Conservation (phyloP, 345 rosid genomes). For the Aquilaria sinensis region DNA sequence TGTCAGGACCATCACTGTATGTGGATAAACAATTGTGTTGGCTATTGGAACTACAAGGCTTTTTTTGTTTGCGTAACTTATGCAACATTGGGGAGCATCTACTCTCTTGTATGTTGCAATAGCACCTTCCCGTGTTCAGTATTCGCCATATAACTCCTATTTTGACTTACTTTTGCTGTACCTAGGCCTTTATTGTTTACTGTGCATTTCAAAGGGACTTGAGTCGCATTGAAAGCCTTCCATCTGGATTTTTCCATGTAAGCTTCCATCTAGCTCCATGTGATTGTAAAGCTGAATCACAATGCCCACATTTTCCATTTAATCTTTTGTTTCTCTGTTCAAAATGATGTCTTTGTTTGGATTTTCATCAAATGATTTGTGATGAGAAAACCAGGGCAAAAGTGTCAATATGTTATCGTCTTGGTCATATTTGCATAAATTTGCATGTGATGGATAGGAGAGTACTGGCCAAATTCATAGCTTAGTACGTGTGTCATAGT, state of each 20-base stretch:
- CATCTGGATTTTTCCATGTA: conserved; percentile 45
- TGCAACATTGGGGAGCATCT: conserved; percentile 56
- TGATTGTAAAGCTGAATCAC: conserved; percentile 1
- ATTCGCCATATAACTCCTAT: conserved; percentile 1
- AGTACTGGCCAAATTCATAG: too few species aligned
- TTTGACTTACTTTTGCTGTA: conserved; percentile 11
- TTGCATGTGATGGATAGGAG: too few species aligned
- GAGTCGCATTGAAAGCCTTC: conserved; percentile 30
- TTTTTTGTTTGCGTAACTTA: conserved; percentile 60
- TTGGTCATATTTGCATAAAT: too few species aligned
- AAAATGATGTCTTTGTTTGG: too few species aligned
- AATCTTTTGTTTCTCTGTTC: too few species aligned
- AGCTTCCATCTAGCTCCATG: conserved; percentile 19
- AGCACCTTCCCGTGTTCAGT: neutral
- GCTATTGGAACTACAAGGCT: conserved; percentile 83
- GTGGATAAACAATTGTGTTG: conserved; percentile 95
- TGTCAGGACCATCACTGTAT: conserved; percentile 87
- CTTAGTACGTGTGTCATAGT: too few species aligned
- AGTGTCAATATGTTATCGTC: too few species aligned
- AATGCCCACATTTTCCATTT: neutral
- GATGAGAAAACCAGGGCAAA: too few species aligned
- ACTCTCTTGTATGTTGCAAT: conserved; percentile 50
- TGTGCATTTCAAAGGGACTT: conserved; percentile 35
- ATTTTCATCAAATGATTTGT: too few species aligned
- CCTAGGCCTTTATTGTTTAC: conserved; percentile 41